Evolutionary conservation across 495 filamentous ascomycete genomes (phyloP).

Genomic region (Penicillium manginii): DNA sequence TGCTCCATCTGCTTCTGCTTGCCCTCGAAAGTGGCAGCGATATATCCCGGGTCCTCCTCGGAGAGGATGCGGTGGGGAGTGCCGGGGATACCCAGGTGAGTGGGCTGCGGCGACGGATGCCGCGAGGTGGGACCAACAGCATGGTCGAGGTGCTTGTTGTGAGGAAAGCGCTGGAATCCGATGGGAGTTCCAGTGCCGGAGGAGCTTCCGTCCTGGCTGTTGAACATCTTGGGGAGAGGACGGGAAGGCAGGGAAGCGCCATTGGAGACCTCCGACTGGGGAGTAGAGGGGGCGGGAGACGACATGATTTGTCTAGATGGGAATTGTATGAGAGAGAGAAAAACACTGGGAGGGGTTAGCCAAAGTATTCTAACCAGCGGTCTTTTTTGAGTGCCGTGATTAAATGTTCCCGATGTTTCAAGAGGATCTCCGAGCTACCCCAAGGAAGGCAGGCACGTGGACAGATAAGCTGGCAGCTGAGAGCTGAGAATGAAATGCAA

Average conservation of each 20-base stretch:
- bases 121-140: constrained; percentile 61
- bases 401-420: no score
- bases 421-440: neutral
- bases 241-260: constrained; percentile 38
- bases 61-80: constrained; percentile 69
- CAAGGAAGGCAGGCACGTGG: neutral
- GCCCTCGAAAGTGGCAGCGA: constrained; percentile 92
- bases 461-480: constrained; percentile 2
- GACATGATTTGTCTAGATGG: constrained; percentile 34
- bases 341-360: constrained; percentile 22
- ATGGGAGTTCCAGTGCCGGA: constrained; percentile 51
- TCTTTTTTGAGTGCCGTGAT: no score
- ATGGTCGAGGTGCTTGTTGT: constrained; percentile 68
- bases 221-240: constrained; percentile 41
- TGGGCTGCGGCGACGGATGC: constrained; percentile 87
- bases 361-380: neutral
- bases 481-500: neutral
- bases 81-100: constrained; percentile 79
- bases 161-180: constrained; percentile 52
- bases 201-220: constrained; percentile 42
- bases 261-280: constrained; percentile 38
- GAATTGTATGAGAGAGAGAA: constrained; percentile 18
- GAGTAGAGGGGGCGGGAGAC: constrained; percentile 39
- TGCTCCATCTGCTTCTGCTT: constrained; percentile 92
- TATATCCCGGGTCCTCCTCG: constrained; percentile 91